These are phyloP conservation scores for Fraxinus quadrangulata DNA, from an alignment of 257 asterid genomes.

Conservation along the genomic window DNA sequence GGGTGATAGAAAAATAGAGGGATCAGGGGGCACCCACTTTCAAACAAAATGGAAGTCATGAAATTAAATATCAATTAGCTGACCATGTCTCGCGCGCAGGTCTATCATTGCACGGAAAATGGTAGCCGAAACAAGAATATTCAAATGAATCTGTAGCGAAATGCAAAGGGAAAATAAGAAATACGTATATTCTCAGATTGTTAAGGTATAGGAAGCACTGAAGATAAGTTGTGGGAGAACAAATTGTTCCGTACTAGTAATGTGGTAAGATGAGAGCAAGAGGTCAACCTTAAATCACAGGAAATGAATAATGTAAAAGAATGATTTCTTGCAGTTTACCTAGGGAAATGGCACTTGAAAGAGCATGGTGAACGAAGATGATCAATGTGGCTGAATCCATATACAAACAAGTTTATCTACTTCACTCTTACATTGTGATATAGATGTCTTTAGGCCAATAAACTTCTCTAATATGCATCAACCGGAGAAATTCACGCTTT, in stretches of 20 bases:
- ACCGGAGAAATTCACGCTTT: neutral
- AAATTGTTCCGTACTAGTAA: neutral
- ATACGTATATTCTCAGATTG: too few relatives aligned
- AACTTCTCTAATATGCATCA: neutral
- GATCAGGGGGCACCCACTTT: neutral
- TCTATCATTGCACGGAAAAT: too few relatives aligned
- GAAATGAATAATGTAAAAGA: neutral
- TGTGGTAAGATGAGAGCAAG: neutral
- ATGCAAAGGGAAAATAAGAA: too few relatives aligned
- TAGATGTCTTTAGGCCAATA: neutral
- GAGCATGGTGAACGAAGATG: neutral
- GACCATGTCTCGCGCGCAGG: too few relatives aligned
- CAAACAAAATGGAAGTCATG: neutral
- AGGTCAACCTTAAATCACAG: neutral
- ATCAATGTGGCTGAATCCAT: neutral
- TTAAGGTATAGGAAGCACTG: too few relatives aligned
- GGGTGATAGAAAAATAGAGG: too few relatives aligned
- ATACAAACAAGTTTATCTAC: neutral
- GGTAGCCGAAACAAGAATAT: too few relatives aligned
- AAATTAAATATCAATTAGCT: too few relatives aligned
- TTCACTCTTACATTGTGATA: neutral
- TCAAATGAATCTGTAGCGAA: too few relatives aligned
- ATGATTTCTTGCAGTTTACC: neutral
- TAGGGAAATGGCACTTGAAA: neutral
- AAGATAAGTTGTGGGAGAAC: neutral